Evolutionary conservation across 164 flowering plant genomes (phyloP).

Genomic region (Nymphaea thermarum): DNA sequence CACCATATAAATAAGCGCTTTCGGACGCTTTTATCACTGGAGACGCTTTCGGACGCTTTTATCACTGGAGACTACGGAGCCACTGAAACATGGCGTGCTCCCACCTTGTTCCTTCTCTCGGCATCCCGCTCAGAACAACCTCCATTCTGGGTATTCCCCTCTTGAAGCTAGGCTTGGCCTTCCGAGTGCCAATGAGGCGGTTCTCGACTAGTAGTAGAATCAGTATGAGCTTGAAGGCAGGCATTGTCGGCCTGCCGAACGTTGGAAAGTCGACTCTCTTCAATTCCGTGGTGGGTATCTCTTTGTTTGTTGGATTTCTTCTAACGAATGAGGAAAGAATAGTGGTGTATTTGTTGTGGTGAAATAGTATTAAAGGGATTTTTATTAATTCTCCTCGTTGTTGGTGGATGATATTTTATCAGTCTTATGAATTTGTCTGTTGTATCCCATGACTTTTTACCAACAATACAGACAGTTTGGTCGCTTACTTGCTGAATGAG

Average conservation of each 20-base stretch:
- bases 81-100: neutral
- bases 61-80: no score
- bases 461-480: no score
- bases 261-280: conserved; percentile 98
- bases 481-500: no score
- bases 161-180: neutral
- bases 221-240: conserved; percentile 91
- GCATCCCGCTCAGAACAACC: neutral
- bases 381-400: no score
- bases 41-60: no score
- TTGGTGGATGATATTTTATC: no score
- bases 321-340: neutral
- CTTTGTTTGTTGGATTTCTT: neutral
- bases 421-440: no score
- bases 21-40: no score
- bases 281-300: conserved; percentile 76
- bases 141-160: neutral
- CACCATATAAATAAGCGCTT: no score
- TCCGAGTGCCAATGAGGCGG: conserved; percentile 6
- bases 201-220: conserved; percentile 35
- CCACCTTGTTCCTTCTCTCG: neutral
- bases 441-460: no score
- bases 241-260: conserved; percentile 97
- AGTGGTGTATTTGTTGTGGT: no score
- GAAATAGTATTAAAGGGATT: no score